These are phyloP conservation scores for Cytospora schulzeri DNA, from an alignment of 2,329 filamentous ascomycete species.

Conservation along the genomic window DNA sequence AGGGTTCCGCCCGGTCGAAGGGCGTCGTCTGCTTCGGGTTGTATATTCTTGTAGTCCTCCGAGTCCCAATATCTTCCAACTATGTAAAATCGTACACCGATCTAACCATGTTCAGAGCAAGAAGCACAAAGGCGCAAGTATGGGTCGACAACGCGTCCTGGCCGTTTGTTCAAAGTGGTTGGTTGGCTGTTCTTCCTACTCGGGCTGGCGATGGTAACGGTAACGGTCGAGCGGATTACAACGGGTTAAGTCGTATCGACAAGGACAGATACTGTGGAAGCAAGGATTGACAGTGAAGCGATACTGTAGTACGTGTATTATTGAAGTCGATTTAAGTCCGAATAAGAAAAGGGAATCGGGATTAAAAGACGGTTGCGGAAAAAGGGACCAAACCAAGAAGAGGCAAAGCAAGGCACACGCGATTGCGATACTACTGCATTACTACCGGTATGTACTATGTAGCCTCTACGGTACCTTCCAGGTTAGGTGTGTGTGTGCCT, in stretches of 20 bases:
- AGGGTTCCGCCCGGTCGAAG: background rate
- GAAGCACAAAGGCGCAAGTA: background rate
- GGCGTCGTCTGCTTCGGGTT: slow-evolving; percentile 9
- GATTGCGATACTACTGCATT: background rate
- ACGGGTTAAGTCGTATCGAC: background rate
- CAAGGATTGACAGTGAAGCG: slow-evolving; percentile 1
- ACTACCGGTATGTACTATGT: background rate
- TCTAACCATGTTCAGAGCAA: slow-evolving; percentile 26
- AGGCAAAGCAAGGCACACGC: background rate
- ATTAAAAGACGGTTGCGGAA: slow-evolving; percentile 18
- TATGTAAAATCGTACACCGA: background rate
- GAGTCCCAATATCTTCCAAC: slow-evolving; percentile 17
- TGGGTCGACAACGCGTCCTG: background rate
- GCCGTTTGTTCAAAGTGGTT: background rate
- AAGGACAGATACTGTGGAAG: background rate
- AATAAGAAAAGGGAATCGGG: background rate
- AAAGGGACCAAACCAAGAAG: background rate
- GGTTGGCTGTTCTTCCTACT: background rate
- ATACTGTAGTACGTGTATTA: background rate
- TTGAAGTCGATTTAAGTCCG: background rate
- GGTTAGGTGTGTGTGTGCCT: background rate
- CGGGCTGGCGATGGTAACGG: background rate
- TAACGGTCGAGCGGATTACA: background rate
- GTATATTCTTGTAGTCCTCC: slow-evolving; percentile 8
- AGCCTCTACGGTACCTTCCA: background rate